Percentiles rank a stretch among this genome's conserved stretches.
These are phyloP conservation scores for Beauveria sp. DNA, from an alignment of 2,329 filamentous ascomycete genomes.

Conservation along the genomic window DNA sequence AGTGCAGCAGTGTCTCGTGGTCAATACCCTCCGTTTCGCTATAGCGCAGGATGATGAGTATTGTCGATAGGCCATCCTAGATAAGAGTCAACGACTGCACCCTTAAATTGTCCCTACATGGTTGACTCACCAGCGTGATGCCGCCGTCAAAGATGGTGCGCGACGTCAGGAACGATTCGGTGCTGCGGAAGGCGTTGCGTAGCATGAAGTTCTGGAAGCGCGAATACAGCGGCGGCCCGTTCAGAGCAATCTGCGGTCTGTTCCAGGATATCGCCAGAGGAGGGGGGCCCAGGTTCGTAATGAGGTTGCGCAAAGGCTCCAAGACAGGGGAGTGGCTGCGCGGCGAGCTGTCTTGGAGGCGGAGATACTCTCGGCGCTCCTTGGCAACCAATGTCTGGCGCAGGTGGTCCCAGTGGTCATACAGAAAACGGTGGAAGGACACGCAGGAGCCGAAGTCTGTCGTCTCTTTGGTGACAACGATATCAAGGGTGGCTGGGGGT, in stretches of 20 bases:
- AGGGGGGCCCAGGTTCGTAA: slow-evolving; percentile 59
- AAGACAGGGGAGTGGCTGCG: slow-evolving; percentile 49
- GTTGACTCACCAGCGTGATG: slow-evolving; percentile 50
- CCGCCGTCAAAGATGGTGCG: slow-evolving; percentile 64
- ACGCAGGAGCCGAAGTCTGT: slow-evolving; percentile 68
- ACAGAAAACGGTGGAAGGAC: slow-evolving; percentile 59
- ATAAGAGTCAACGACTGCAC: slow-evolving; percentile 12
- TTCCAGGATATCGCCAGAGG: slow-evolving; percentile 64
- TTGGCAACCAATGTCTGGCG: slow-evolving; percentile 54
- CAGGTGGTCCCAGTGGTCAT: slow-evolving; percentile 65
- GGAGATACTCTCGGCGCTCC: slow-evolving; percentile 49
- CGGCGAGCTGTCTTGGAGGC: slow-evolving; percentile 45
- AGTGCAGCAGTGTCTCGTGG: slow-evolving; percentile 58
- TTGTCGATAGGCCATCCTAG: slow-evolving; percentile 58
- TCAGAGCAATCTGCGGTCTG: slow-evolving; percentile 55
- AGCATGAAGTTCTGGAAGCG: slow-evolving; percentile 68
- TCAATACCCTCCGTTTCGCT: slow-evolving; percentile 60
- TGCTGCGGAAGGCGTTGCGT: slow-evolving; percentile 57
- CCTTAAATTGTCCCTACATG: not conserved
- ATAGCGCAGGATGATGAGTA: slow-evolving; percentile 60
- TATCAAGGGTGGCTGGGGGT: slow-evolving; percentile 39
- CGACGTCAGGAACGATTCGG: slow-evolving; percentile 56
- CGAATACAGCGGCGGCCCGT: slow-evolving; percentile 56
- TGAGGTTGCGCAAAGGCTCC: slow-evolving; percentile 52
- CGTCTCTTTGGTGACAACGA: slow-evolving; percentile 36